phyloP scores from a whole-genome alignment of 805 yeast species.

The Teunomyces aglyptinius region DNA sequence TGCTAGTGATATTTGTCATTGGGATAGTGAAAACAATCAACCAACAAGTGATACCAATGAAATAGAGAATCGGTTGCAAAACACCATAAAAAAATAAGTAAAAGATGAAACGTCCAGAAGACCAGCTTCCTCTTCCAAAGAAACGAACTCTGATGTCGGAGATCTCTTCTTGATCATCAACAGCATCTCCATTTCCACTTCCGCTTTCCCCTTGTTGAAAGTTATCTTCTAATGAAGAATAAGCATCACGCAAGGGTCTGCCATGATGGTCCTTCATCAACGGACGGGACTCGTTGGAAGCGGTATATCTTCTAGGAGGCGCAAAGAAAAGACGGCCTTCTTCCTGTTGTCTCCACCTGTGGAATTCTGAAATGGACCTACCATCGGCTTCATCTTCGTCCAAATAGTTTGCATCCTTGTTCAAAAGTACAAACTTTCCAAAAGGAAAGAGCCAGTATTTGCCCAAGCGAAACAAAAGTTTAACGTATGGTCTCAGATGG shows the following conservation, averaged over 20 bases:
- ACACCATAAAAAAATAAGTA: constrained; percentile 67
- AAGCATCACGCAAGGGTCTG: constrained; percentile 37
- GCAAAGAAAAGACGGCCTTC: constrained; percentile 81
- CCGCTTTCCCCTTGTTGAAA: constrained; percentile 1
- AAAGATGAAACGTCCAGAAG: constrained; percentile 74
- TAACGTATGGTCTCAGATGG: constrained; percentile 61
- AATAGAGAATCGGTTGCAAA: constrained; percentile 62
- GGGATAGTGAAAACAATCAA: constrained; percentile 86
- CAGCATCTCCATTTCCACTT: constrained; percentile 7
- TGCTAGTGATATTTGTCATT: constrained; percentile 76
- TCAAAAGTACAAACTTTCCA: constrained; percentile 81
- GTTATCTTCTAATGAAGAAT: constrained; percentile 26
- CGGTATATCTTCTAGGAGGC: constrained; percentile 49
- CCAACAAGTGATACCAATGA: constrained; percentile 69
- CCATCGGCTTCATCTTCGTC: constrained; percentile 90
- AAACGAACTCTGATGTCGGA: constrained; percentile 50
- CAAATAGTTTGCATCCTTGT: constrained; percentile 74
- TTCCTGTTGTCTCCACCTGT: constrained; percentile 79
- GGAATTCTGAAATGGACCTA: constrained; percentile 76
- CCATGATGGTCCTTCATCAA: constrained; percentile 43
- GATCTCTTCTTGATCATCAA: constrained; percentile 14
- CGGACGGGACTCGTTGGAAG: constrained; percentile 32
- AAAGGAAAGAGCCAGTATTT: constrained; percentile 79
- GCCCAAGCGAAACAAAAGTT: constrained; percentile 59
- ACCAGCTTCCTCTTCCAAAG: constrained; percentile 94